Evolutionary conservation across 2,329 filamentous ascomycete genomes (phyloP), one percentile per base, ranked within the genome.

Genomic region (Aspergillus sp.): DNA sequence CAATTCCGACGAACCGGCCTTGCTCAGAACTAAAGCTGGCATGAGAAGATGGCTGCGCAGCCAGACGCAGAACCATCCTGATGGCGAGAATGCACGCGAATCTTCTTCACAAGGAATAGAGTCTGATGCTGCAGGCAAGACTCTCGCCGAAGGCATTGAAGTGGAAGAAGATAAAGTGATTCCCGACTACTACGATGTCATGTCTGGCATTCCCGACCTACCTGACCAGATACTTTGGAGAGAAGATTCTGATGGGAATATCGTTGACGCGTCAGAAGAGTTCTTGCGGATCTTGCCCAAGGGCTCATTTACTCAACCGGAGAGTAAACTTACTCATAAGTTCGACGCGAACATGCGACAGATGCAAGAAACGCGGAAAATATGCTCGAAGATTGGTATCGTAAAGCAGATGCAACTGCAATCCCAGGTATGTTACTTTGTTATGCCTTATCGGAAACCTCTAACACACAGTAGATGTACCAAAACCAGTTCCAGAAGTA

Each of bases 331-430:
- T 32, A 77, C 86, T 1, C 82, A 82, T 58, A 91, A 85, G 64
- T 85, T 98, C 69, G 88, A 96, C 58, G 81, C 83, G 47, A 98
- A 98, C 59, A 88, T 97, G 69, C 82, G 83, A 51, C 90, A 96
- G 64, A 90, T 98, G 78, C 93, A 98, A 67, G 91, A 97, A 61
- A 98, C 93, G 0, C 81, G 93, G 57, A 97, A 96, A 65, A 80
- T 98, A 25, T 95, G 90, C 60, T 90, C 90, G 9, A 98, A 97
- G 71, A 95, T 98, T 65, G 85, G 88, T 43, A 89, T 98, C 52
- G 93, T 98, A 65, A 98, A 97, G 74, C 93, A 98, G 72, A 98
- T 98, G 93, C 93, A 98, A 71, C 82, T 97, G 46, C 93, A 98
- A 67, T 88, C 90, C 45, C 93, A 96, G 80, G 88, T 89, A 80